A percentile compares a stretch with the other conserved stretches of the same genome.
These are phyloP conservation scores for Arabidopsis suecica DNA, from an alignment of 345 rosid species.

Conservation along the genomic window DNA sequence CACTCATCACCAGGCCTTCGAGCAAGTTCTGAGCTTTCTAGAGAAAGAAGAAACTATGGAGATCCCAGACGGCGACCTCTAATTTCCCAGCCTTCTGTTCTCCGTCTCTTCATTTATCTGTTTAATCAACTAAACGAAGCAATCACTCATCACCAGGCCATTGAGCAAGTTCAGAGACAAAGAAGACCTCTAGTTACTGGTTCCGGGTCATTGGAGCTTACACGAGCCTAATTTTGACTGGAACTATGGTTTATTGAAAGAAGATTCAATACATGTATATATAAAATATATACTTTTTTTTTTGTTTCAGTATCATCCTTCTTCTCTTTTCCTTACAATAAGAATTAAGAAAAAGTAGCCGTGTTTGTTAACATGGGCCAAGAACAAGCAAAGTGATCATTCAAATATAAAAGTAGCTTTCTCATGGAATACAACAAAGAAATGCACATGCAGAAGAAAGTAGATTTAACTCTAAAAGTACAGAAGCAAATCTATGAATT, in stretches of 20 bases:
- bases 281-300: neutral
- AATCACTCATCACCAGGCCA: constrained; percentile 49
- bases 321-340: neutral
- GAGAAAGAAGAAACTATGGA: constrained; percentile 47
- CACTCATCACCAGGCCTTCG: constrained; percentile 32
- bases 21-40: constrained; percentile 48
- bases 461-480: neutral
- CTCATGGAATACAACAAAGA: constrained; percentile 14
- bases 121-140: constrained; percentile 1
- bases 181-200: constrained; percentile 36
- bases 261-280: constrained; percentile 23
- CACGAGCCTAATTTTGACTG: constrained; percentile 13
- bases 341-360: neutral
- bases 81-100: neutral
- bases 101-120: constrained; percentile 8
- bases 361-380: neutral
- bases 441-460: neutral
- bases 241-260: constrained; percentile 17
- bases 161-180: constrained; percentile 58
- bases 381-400: constrained; percentile 7
- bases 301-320: neutral
- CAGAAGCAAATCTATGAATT: constrained; percentile 10
- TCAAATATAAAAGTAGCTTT: constrained; percentile 14
- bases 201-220: constrained; percentile 11
- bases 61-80: constrained; percentile 36